Conservation (phyloP, 2,329 filamentous ascomycete species). For the Endoconidiophora laricicola region DNA sequence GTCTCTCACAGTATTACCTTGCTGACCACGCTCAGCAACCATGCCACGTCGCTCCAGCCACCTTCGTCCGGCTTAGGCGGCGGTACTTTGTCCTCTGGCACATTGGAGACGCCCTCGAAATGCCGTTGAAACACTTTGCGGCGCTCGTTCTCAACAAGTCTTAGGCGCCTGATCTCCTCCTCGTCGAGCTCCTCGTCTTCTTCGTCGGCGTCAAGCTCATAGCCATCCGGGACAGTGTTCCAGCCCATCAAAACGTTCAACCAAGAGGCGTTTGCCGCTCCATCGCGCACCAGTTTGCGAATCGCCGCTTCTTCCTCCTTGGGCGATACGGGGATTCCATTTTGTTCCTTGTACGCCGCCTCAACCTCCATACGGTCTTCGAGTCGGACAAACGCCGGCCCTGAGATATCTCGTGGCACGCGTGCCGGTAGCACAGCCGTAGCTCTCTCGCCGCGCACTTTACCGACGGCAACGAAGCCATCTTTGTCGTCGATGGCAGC, state of each 20-base stretch:
- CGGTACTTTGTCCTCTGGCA: conserved; percentile 30
- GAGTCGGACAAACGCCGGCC: conserved; percentile 46
- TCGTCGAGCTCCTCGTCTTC: conserved; percentile 26
- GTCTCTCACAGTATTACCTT: conserved; percentile 36
- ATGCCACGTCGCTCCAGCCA: conserved; percentile 50
- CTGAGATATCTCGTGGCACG: conserved; percentile 17
- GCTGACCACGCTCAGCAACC: conserved; percentile 47
- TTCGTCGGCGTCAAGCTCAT: conserved; percentile 19
- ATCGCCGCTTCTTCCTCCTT: conserved; percentile 43
- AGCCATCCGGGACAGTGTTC: conserved; percentile 20
- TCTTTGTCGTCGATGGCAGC: neutral
- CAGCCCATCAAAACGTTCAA: conserved; percentile 41
- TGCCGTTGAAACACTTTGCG: conserved; percentile 5
- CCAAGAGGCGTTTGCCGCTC: conserved; percentile 38
- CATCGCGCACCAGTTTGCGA: conserved; percentile 36
- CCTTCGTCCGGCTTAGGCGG: conserved; percentile 36
- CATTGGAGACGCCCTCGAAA: conserved; percentile 17
- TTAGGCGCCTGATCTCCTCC: conserved; percentile 19
- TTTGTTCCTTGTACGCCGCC: conserved; percentile 1
- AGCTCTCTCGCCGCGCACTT: conserved; percentile 2
- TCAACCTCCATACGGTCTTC: conserved; percentile 39
- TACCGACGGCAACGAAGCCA: neutral
- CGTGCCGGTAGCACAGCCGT: neutral
- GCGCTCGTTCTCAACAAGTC: conserved; percentile 12
- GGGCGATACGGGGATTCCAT: conserved; percentile 24